Base-by-base conservation (phyloP, 2,329 filamentous ascomycete genomes). In the Hypoxylon sp. region DNA sequence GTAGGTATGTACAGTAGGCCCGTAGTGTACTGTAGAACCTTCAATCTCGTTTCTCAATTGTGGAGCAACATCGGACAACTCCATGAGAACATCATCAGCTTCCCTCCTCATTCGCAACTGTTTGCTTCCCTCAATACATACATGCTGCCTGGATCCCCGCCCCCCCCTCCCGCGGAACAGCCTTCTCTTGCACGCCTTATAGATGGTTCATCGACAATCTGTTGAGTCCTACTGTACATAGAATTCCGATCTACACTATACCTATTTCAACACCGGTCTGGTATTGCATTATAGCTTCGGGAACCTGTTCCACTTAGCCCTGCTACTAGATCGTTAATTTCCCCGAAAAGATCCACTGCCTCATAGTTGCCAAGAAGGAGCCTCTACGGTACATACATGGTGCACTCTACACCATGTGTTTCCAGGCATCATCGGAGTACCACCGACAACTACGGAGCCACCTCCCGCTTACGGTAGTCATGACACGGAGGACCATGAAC, bases 21-120 rank as follows among this genome's bases (percentile, higher is more conserved):
- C 19, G 19, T 22, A 22, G 19, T 6, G 26, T 26, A 9, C 29
- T 31, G 29, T 31, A 31, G 29, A 35, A 44, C 44, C 33, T 48
- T 24, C 22, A 59, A 50, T 59, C n/a, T 59, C 55, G 55, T 62
- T 68, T 68, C 61, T 59, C 10, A 54, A 47, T 54, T 50, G 26
- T 62, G 66, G 66, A 26, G 14, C 35, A n/a, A 4, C 26, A 39
- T 55, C 53, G 53, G 53, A 31, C 37, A 51, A 52, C 33, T 48
- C 44, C 63, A 60, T 57, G 51, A 14, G 31, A 14, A 47, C 33
- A 37, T 19, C 37, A 26, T 47, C 17, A 42, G 17, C 22, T 44
- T 44, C 5, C 29, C 29, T 31, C 9, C 35, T 39, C 35, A 6
- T 5, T 2, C 39, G 19, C 39, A 22, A 22, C 17, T 8, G 39